Evolutionary conservation across 2,329 filamentous ascomycete genomes (phyloP).

Genomic region (Nannizzia gypsea): DNA sequence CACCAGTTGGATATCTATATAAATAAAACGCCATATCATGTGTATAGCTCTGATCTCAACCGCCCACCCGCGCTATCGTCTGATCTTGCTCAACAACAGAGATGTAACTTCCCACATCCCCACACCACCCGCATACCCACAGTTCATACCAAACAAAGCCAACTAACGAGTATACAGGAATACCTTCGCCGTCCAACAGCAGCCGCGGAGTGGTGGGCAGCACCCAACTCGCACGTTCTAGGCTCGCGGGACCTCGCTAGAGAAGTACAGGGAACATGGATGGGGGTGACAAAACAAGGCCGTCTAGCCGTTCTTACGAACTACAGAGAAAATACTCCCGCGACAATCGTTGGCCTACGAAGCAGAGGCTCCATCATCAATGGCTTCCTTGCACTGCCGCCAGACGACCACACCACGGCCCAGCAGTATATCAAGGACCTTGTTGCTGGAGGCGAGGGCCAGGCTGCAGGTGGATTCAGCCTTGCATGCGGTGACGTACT

Average conservation of each 20-base stretch:
- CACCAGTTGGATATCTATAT: background rate
- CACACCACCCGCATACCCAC: background rate
- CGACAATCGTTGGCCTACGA: constrained; percentile 35
- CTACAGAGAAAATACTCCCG: constrained; percentile 44
- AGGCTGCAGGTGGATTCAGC: constrained; percentile 50
- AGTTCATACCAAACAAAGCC: background rate
- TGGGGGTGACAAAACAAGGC: constrained; percentile 50
- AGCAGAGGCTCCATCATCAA: constrained; percentile 51
- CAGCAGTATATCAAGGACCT: constrained; percentile 43
- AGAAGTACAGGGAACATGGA: constrained; percentile 50
- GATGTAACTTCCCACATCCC: constrained; percentile 40
- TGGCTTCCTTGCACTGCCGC: constrained; percentile 42
- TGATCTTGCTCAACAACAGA: constrained; percentile 66
- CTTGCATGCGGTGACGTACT: constrained; percentile 47
- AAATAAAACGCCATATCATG: constrained; percentile 37
- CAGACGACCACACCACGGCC: constrained; percentile 31
- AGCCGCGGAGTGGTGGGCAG: constrained; percentile 48
- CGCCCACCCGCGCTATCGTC: constrained; percentile 59
- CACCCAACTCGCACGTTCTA: constrained; percentile 44
- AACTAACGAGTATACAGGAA: constrained; percentile 35
- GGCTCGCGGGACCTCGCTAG: constrained; percentile 52
- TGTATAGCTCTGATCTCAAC: constrained; percentile 69
- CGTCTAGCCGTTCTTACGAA: constrained; percentile 53
- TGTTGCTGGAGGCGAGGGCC: constrained; percentile 42
- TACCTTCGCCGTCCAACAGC: constrained; percentile 51